phyloP scores from a whole-genome alignment of 2,329 filamentous ascomycete genomes.

The Trichoderma afroharzianum region DNA sequence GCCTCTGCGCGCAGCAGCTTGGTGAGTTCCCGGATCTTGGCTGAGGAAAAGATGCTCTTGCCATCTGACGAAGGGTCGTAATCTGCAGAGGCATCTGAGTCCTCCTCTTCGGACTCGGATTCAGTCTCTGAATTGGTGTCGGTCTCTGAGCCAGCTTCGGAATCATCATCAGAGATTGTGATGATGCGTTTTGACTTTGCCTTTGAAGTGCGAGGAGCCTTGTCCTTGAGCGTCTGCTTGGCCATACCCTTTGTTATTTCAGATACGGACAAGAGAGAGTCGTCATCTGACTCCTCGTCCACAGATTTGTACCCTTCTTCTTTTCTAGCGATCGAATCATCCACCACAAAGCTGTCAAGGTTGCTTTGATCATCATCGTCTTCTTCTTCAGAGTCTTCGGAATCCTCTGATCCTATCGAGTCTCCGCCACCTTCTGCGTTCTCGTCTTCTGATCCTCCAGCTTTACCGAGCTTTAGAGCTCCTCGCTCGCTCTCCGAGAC shows the following conservation, averaged over 20 bases:
- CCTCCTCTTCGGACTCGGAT: slow-evolving; percentile 35
- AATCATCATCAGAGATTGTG: slow-evolving; percentile 26
- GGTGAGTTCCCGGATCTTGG: slow-evolving; percentile 86
- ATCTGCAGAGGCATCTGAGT: slow-evolving; percentile 34
- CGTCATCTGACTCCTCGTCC: slow-evolving; percentile 26
- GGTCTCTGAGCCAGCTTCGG: slow-evolving; percentile 30
- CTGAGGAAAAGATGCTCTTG: slow-evolving; percentile 64
- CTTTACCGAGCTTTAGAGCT: slow-evolving; percentile 62
- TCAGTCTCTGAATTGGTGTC: slow-evolving; percentile 24
- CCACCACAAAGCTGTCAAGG: slow-evolving; percentile 52
- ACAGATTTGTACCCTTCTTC: slow-evolving; percentile 28
- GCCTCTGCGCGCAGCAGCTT: slow-evolving; percentile 76
- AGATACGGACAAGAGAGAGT: slow-evolving; percentile 34
- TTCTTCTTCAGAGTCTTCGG: slow-evolving; percentile 50
- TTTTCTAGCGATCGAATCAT: slow-evolving; percentile 44
- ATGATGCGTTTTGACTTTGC: not conserved
- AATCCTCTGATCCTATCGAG: slow-evolving; percentile 70
- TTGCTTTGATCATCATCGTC: slow-evolving; percentile 50
- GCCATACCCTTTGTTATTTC: slow-evolving; percentile 38
- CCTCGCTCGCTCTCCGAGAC: slow-evolving; percentile 65
- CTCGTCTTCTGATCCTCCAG: slow-evolving; percentile 83
- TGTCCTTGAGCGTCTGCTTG: slow-evolving; percentile 35
- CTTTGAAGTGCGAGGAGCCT: not conserved
- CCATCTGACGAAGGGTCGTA: slow-evolving; percentile 34
- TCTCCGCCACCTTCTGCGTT: slow-evolving; percentile 84